A percentile compares a stretch with the other conserved stretches of the same genome.
These are phyloP conservation scores for Peronospora belbahrii DNA, from an alignment of 352 stramenopile species.

Conservation along the genomic window DNA sequence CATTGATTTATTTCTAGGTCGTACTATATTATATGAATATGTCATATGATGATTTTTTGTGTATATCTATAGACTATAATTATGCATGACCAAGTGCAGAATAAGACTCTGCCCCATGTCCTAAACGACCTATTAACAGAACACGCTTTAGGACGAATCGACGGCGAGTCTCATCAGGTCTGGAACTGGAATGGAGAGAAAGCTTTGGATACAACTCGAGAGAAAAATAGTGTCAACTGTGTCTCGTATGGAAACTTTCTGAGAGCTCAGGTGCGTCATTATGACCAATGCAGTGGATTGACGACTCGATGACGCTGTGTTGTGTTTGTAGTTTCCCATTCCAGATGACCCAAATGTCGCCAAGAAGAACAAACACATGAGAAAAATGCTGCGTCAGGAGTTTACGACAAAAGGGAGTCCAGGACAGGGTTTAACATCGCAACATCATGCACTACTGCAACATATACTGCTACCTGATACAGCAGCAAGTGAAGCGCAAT, in stretches of 20 bases:
- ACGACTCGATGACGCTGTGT: too few species aligned
- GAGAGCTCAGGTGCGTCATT: too few species aligned
- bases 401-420: slow-evolving; percentile 49
- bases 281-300: too few species aligned
- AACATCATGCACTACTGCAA: slow-evolving; percentile 41
- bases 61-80: slow-evolving; percentile 50
- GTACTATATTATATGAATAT: neutral
- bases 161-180: slow-evolving; percentile 28
- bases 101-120: slow-evolving; percentile 63
- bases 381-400: slow-evolving; percentile 51
- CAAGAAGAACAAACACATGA: slow-evolving; percentile 55
- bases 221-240: slow-evolving; percentile 1
- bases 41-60: neutral
- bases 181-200: slow-evolving; percentile 46
- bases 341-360: slow-evolving; percentile 32
- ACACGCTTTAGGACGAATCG: slow-evolving; percentile 32
- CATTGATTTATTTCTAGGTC: too few species aligned
- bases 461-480: slow-evolving; percentile 35
- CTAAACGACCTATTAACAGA: slow-evolving; percentile 74
- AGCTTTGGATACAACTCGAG: slow-evolving; percentile 9
- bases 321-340: slow-evolving; percentile 40
- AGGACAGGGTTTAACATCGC: slow-evolving; percentile 34
- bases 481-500: slow-evolving; percentile 5
- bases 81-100: slow-evolving; percentile 76
- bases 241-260: slow-evolving; percentile 63